Evolutionary conservation across 768 basidiomycete genomes (phyloP).

Genomic region (Termitomyces sp.): DNA sequence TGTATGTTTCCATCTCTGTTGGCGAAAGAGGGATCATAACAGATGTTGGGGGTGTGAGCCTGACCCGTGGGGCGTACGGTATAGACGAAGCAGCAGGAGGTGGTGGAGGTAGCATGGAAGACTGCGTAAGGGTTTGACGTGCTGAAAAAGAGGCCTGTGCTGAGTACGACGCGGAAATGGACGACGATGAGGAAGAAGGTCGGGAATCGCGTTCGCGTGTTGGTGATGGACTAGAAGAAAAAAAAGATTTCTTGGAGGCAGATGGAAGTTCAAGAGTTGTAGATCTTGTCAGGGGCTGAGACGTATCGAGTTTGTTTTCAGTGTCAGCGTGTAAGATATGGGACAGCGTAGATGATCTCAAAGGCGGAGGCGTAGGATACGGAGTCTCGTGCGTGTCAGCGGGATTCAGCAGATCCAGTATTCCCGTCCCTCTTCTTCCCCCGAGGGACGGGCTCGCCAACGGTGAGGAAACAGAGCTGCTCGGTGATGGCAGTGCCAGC

Average conservation of each 20-base stretch:
- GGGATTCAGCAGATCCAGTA: slow-evolving; percentile 72
- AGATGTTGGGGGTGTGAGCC: slow-evolving; percentile 54
- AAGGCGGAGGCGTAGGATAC: slow-evolving; percentile 22
- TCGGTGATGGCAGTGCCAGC: slow-evolving; percentile 19
- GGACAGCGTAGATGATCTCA: slow-evolving; percentile 38
- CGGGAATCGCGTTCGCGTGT: slow-evolving; percentile 24
- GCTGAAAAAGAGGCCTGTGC: slow-evolving; percentile 5
- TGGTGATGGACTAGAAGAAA: slow-evolving; percentile 20
- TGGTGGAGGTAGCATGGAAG: slow-evolving; percentile 26
- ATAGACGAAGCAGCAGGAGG: slow-evolving; percentile 29
- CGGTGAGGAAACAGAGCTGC: slow-evolving; percentile 26
- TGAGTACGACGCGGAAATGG: slow-evolving; percentile 17
- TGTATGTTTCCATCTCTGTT: slow-evolving; percentile 56
- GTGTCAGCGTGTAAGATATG: slow-evolving; percentile 31
- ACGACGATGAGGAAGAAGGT: slow-evolving; percentile 31
- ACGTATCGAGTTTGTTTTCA: slow-evolving; percentile 26
- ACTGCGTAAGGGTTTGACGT: slow-evolving; percentile 14
- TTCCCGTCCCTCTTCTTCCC: slow-evolving; percentile 65
- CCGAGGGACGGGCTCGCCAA: slow-evolving; percentile 40
- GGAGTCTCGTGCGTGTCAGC: slow-evolving; percentile 34
- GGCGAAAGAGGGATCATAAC: slow-evolving; percentile 62
- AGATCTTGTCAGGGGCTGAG: slow-evolving; percentile 24
- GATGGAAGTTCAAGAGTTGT: slow-evolving; percentile 12
- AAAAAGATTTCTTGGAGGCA: slow-evolving; percentile 14
- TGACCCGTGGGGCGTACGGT: slow-evolving; percentile 61